Conservation (phyloP, 352 stramenopile species). For the Phytophthora chlamydospora region DNA sequence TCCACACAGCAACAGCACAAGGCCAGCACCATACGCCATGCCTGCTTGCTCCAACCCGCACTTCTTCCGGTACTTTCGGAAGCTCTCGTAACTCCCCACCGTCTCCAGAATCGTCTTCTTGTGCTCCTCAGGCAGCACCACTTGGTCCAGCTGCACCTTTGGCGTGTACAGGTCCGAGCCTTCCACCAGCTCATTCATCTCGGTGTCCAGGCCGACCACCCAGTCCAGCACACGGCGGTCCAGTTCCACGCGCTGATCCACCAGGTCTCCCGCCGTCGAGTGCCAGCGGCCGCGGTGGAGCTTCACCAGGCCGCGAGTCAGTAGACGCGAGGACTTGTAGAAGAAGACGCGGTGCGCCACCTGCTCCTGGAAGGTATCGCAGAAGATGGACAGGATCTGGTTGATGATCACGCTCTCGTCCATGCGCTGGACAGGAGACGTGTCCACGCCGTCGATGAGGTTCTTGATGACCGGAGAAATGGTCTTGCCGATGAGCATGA, state of each 20-base stretch:
- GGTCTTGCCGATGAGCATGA: conserved; percentile 91
- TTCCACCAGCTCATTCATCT: conserved; percentile 92
- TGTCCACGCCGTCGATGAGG: conserved; percentile 86
- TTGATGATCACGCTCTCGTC: conserved; percentile 92
- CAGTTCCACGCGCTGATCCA: conserved; percentile 86
- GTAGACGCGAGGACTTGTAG: conserved; percentile 87
- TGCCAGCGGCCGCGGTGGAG: conserved; percentile 85
- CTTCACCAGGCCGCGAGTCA: conserved; percentile 81
- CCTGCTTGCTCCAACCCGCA: conserved; percentile 69
- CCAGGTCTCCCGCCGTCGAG: conserved; percentile 80
- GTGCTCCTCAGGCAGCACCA: conserved; percentile 87
- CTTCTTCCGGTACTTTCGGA: conserved; percentile 83
- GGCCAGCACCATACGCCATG: conserved; percentile 77
- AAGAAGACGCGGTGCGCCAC: conserved; percentile 88
- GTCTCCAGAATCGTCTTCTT: conserved; percentile 83
- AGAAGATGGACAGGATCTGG: conserved; percentile 89
- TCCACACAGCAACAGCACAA: conserved; percentile 83
- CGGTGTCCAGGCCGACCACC: conserved; percentile 86
- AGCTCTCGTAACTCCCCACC: conserved; percentile 84
- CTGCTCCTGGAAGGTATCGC: conserved; percentile 89
- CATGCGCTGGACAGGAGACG: conserved; percentile 85
- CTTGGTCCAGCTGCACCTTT: conserved; percentile 83
- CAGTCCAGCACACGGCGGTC: conserved; percentile 88
- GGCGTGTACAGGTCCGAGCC: conserved; percentile 87
- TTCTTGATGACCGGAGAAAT: conserved; percentile 91